Conservation (phyloP, 2,329 filamentous ascomycete genomes). For the Albifimbria verrucaria region DNA sequence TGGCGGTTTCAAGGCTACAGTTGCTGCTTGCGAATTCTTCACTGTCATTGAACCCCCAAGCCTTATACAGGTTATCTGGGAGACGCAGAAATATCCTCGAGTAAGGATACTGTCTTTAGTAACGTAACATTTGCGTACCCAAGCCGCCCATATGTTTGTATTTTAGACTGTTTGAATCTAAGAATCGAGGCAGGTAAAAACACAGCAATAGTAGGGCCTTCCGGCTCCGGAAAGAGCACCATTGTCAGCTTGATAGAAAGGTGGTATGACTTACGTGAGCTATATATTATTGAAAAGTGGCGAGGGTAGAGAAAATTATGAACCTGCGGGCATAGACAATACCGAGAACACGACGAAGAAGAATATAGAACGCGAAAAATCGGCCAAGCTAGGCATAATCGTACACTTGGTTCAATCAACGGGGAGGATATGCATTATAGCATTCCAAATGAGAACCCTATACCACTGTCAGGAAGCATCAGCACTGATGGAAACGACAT, state of each 20-base stretch:
- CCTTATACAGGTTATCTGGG: conserved; percentile 16
- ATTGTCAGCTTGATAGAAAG: conserved; percentile 64
- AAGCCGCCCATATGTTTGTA: conserved; percentile 11
- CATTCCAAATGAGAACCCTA: not conserved
- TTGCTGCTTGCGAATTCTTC: conserved; percentile 26
- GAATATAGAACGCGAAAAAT: not conserved
- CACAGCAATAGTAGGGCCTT: conserved; percentile 67
- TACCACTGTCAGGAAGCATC: conserved; percentile 15
- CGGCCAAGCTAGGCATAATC: not conserved
- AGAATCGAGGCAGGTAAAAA: conserved; percentile 55
- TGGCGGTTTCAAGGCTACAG: conserved; percentile 28
- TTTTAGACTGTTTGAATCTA: conserved; percentile 45
- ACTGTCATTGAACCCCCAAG: conserved; percentile 23
- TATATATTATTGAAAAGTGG: conserved; percentile 4
- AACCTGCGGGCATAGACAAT: not conserved
- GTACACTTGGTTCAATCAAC: not conserved
- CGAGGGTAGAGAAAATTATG: not conserved
- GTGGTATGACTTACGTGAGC: conserved; percentile 48
- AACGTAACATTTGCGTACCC: conserved; percentile 18
- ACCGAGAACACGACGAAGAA: not conserved
- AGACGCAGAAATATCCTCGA: not conserved
- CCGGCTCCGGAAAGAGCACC: conserved; percentile 67
- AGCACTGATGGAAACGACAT: conserved; percentile 23
- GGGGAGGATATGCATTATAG: not conserved
- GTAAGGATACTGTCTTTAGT: conserved; percentile 45